Evolutionary conservation across 306 rosid species (phyloP), one percentile per base, ranked within the genome.

Genomic region (Castanea mollissima): DNA sequence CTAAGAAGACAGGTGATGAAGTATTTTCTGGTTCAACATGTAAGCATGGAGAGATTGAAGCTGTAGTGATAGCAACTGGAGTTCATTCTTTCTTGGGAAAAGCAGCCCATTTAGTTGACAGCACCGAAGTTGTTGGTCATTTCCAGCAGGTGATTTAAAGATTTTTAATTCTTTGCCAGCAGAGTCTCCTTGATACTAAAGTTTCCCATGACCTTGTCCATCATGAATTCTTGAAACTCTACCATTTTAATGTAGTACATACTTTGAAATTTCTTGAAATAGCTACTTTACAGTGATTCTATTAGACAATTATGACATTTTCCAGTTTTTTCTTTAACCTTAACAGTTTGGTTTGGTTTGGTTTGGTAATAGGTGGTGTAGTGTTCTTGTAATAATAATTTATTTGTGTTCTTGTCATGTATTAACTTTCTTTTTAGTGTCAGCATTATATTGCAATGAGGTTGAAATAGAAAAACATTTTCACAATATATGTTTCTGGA

Each of bases 11-110:
- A 32, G 97, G 96, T 11, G 94, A 93, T 23, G 90, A 87, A 82
- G 94, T 93, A 12, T 93, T 77, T 76, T 89, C 96, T 32, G 97
- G 97, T 52, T 93, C 97, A 55, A 91, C 97, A 35, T 93, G 97
- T 79, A 93, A 93, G 87, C 94, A 84, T 0, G 97, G 97, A 87
- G 96, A 93, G 84, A 88, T 93, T 79, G 97, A 93, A 82, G 94
- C 97, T 18, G 90, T 93, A 52, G 97, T 91, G 64, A 91, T 93
- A 76, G 97, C 97, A 77, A 91, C 96, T 31, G 97, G 97, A 78
- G 87, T 93, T 73, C 64, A 91, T 80, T 85, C 97, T 75, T 93
- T 93, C 78, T 91, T 93, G 41, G 97, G 96, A 74, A 91, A 89
- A 88, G 97, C 96, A 16, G 96, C 97, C 51, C 85, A 91, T 85